Conservation (phyloP, 345 rosid genomes). For the Orychophragmus violaceus region DNA sequence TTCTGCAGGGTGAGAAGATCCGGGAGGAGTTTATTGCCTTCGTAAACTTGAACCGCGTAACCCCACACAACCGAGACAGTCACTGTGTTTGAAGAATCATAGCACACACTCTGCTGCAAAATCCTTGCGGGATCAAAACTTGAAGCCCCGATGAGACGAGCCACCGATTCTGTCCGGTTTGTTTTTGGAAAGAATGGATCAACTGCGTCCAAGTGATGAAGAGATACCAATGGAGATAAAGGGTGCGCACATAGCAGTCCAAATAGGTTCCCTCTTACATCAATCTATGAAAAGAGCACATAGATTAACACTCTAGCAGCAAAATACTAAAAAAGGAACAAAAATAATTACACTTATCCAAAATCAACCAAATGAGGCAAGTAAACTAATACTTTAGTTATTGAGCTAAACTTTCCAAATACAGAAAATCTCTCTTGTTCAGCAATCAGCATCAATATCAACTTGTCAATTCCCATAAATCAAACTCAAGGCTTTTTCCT, state of each 20-base stretch:
- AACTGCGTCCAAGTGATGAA: constrained; percentile 84
- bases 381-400: background rate
- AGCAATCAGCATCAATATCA: constrained; percentile 4
- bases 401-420: background rate
- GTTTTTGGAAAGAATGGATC: constrained; percentile 69
- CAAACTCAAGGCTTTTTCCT: background rate
- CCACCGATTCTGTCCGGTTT: constrained; percentile 47
- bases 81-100: constrained; percentile 46
- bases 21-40: constrained; percentile 69
- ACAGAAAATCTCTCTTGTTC: background rate
- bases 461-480: background rate
- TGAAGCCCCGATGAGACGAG: constrained; percentile 55
- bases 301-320: background rate
- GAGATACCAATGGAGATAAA: constrained; percentile 64
- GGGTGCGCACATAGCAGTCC: constrained; percentile 87
- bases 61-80: constrained; percentile 87
- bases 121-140: constrained; percentile 62
- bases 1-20: constrained; percentile 60
- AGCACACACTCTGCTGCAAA: constrained; percentile 83
- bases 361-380: background rate
- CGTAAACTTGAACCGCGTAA: constrained; percentile 68
- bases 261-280: constrained; percentile 71
- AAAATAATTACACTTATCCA: background rate
- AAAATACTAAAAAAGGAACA: background rate
- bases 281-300: constrained; percentile 47